A percentile compares a stretch with the other conserved stretches of the same genome.
Evolutionary conservation across 495 filamentous ascomycete species (phyloP).

Genomic region (Penicillium maclennaniae): DNA sequence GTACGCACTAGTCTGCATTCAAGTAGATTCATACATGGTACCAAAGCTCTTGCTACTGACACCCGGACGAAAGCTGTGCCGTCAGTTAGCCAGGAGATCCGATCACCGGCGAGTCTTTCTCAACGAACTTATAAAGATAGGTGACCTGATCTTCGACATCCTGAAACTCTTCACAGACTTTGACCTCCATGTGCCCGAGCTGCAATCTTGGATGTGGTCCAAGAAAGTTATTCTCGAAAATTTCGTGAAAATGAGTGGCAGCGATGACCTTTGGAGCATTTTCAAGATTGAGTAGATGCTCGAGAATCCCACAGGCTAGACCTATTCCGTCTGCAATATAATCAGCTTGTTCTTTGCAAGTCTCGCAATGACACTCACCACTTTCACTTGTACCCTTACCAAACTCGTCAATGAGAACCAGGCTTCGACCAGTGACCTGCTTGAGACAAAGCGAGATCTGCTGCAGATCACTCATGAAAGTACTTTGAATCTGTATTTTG

Average conservation of each 20-base stretch:
- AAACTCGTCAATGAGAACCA: constrained; percentile 91
- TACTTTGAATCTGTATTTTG: constrained; percentile 64
- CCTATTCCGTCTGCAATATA: constrained; percentile 68
- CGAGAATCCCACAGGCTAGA: constrained; percentile 76
- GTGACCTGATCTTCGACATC: constrained; percentile 72
- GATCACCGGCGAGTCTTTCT: background rate
- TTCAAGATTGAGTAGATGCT: constrained; percentile 60
- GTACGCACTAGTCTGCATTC: background rate
- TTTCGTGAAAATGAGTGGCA: constrained; percentile 93
- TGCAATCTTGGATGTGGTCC: constrained; percentile 52
- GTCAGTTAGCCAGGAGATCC: constrained; percentile 8
- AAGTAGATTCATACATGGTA: constrained; percentile 50
- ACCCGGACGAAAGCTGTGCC: constrained; percentile 52
- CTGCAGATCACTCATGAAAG: constrained; percentile 90
- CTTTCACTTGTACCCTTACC: constrained; percentile 85
- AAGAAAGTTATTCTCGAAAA: constrained; percentile 75
- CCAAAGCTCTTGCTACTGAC: constrained; percentile 81
- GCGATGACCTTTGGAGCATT: constrained; percentile 78
- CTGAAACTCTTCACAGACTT: constrained; percentile 55
- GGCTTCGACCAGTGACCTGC: constrained; percentile 70
- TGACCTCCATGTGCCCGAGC: constrained; percentile 88
- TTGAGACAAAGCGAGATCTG: constrained; percentile 78
- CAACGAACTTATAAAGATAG: constrained; percentile 72
- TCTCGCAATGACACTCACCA: constrained; percentile 31
- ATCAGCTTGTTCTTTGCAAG: background rate